Evolutionary conservation across 495 filamentous ascomycete genomes (phyloP).

Genomic region (Pseudevernia furfuracea): DNA sequence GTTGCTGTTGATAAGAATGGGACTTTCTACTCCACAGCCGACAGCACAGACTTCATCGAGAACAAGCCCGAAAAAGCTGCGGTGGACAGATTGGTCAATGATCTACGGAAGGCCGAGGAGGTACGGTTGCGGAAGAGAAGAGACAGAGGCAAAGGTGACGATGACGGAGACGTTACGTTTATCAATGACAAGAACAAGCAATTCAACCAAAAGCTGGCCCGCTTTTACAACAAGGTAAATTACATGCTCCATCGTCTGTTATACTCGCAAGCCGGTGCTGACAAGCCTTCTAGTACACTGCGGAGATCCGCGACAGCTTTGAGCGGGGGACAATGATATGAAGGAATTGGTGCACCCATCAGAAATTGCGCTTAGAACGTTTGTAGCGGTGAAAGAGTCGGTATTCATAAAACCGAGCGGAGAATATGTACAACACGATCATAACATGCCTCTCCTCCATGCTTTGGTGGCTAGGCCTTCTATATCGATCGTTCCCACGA

Average conservation of each 20-base stretch:
- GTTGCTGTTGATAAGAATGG: conserved; percentile 88
- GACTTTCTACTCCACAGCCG: conserved; percentile 78
- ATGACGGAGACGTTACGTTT: conserved; percentile 87
- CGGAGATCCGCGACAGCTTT: conserved; percentile 94
- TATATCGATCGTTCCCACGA: conserved; percentile 59
- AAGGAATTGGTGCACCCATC: not conserved
- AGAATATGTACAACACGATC: conserved; percentile 23
- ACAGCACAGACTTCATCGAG: conserved; percentile 70
- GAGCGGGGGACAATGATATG: conserved; percentile 85
- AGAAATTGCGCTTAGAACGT: too few species aligned
- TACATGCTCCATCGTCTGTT: not conserved
- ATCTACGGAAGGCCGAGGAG: conserved; percentile 85
- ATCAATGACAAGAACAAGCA: conserved; percentile 99
- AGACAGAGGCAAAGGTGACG: conserved; percentile 61
- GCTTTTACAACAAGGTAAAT: conserved; percentile 90
- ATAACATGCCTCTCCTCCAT: conserved; percentile 80
- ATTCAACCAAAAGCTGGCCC: conserved; percentile 91
- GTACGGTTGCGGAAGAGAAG: conserved; percentile 72
- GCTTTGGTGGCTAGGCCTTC: conserved; percentile 65
- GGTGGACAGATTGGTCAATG: conserved; percentile 80
- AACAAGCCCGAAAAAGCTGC: conserved; percentile 84
- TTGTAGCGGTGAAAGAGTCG: not conserved
- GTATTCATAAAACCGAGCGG: not conserved
- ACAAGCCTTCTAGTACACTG: conserved; percentile 66
- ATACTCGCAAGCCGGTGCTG: not conserved